A percentile compares a stretch with the other conserved stretches of the same genome.
phyloP scores from a whole-genome alignment of 2,329 filamentous ascomycete genomes.

The Helotiales sp. region DNA sequence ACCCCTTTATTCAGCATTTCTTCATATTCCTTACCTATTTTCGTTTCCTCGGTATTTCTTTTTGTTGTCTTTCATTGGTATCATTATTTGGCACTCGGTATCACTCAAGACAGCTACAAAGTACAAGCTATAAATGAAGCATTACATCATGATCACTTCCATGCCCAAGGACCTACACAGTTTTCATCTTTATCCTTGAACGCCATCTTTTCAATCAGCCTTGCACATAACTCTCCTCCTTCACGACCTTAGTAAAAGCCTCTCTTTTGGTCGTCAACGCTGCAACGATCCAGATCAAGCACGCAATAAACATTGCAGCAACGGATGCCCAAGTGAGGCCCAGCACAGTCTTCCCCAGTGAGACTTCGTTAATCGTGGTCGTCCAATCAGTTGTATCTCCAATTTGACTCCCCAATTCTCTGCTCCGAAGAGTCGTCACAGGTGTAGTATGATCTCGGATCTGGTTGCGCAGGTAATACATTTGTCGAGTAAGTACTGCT shows the following conservation, averaged over 20 bases:
- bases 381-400: neutral
- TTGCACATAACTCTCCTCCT: neutral
- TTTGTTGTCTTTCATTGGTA: too few species aligned
- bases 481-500: constrained; percentile 2
- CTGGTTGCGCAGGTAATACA: neutral
- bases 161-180: neutral
- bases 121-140: neutral
- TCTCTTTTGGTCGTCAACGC: neutral
- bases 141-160: neutral
- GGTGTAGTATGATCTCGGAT: neutral
- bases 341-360: neutral
- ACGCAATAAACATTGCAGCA: neutral
- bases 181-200: neutral
- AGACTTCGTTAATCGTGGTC: neutral
- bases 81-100: too few species aligned
- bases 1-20: too few species aligned
- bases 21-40: too few species aligned
- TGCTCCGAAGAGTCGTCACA: neutral
- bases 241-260: neutral
- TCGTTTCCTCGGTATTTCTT: too few species aligned
- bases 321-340: constrained; percentile 6
- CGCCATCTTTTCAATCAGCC: neutral
- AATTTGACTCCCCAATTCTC: neutral
- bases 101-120: too few species aligned
- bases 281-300: neutral